Percentiles rank a stretch among this genome's conserved stretches.
phyloP scores from a whole-genome alignment of 1,139 yeast genomes.

The Oligophagozyma castellii region DNA sequence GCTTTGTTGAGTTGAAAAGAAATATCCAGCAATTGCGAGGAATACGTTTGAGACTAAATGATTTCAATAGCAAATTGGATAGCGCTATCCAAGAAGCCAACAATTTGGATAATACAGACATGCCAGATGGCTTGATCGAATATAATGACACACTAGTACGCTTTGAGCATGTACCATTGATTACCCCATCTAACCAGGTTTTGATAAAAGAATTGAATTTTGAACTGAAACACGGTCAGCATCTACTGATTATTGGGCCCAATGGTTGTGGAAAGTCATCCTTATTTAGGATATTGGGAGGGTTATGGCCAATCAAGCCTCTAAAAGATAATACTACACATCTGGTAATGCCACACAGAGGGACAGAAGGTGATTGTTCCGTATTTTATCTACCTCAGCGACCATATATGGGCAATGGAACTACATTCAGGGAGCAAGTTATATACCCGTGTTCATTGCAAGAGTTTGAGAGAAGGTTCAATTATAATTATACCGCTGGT shows the following conservation, averaged over 20 bases:
- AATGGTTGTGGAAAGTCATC: conserved; percentile 95
- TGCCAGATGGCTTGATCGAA: conserved; percentile 21
- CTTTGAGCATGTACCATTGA: conserved; percentile 60
- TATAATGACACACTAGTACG: conserved; percentile 50
- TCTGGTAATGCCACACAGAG: conserved; percentile 20
- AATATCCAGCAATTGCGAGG: conserved; percentile 78
- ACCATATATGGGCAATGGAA: conserved; percentile 62
- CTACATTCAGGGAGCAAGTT: conserved; percentile 72
- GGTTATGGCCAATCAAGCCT: conserved; percentile 77
- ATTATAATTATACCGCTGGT: conserved; percentile 28
- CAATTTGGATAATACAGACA: conserved; percentile 4
- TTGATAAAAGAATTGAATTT: conserved; percentile 56
- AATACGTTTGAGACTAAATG: conserved; percentile 63
- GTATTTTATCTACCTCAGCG: conserved; percentile 88
- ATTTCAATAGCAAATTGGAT: conserved; percentile 51
- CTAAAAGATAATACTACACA: conserved; percentile 46
- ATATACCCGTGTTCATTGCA: conserved; percentile 68
- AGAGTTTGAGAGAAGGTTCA: conserved; percentile 35
- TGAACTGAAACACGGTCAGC: conserved; percentile 67
- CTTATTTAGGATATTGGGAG: conserved; percentile 77
- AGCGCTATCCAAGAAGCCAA: conserved; percentile 32
- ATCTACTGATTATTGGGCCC: conserved; percentile 83
- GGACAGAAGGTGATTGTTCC: conserved; percentile 28
- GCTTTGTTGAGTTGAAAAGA: conserved; percentile 74
- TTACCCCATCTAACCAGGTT: conserved; percentile 75